phyloP scores from a whole-genome alignment of 805 yeast genomes.

The Candida namnaoensis region DNA sequence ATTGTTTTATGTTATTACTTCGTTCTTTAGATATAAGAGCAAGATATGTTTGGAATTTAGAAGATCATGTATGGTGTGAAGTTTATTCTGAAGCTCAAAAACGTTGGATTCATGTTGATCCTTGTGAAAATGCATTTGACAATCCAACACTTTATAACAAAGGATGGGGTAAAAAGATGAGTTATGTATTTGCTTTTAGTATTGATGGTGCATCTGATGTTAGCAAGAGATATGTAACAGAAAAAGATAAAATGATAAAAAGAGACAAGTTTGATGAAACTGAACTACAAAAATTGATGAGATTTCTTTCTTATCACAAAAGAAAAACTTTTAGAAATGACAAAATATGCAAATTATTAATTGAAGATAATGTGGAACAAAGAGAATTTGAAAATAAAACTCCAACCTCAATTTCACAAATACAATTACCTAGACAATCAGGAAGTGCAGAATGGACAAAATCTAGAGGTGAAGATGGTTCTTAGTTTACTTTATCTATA shows the following conservation, averaged over 20 bases:
- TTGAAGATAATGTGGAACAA: constrained; percentile 28
- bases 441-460: constrained; percentile 73
- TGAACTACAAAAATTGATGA: constrained; percentile 26
- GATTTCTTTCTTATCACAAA: constrained; percentile 25
- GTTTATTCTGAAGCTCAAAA: constrained; percentile 51
- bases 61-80: constrained; percentile 97
- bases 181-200: constrained; percentile 70
- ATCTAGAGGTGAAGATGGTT: constrained; percentile 73
- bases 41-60: constrained; percentile 79
- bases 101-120: constrained; percentile 84
- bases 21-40: constrained; percentile 56
- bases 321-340: constrained; percentile 21
- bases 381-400: constrained; percentile 17
- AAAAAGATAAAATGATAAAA: constrained; percentile 32
- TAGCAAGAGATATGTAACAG: constrained; percentile 53
- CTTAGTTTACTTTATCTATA: no score
- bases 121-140: constrained; percentile 82
- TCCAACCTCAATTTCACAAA: constrained; percentile 6
- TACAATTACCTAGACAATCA: constrained; percentile 45
- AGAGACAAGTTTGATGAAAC: constrained; percentile 35
- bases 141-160: constrained; percentile 67
- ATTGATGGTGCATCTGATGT: constrained; percentile 61
- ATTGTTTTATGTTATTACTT: constrained; percentile 65
- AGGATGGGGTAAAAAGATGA: constrained; percentile 95
- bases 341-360: constrained; percentile 27